A percentile compares a stretch with the other conserved stretches of the same genome.
phyloP scores from a whole-genome alignment of 2,329 filamentous ascomycete species.

The Cadophora malorum region DNA sequence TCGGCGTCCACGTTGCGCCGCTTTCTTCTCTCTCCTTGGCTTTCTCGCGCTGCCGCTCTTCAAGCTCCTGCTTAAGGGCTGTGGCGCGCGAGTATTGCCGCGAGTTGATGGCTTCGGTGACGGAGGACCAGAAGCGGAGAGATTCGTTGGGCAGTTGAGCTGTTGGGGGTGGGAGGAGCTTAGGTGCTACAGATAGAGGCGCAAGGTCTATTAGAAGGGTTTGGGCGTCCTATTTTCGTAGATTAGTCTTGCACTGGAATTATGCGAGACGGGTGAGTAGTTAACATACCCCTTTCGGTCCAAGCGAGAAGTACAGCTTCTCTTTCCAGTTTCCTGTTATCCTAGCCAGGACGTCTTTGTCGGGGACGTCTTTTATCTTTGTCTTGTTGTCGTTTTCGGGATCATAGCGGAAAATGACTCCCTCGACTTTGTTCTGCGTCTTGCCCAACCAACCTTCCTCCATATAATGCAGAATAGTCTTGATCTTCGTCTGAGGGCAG shows the following conservation, averaged over 20 bases:
- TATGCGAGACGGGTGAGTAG: background rate
- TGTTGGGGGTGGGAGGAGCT: conserved; percentile 78
- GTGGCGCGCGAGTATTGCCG: conserved; percentile 89
- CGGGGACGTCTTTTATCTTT: conserved; percentile 84
- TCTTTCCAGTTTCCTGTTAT: conserved; percentile 89
- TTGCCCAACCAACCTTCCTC: conserved; percentile 96
- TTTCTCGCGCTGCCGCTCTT: conserved; percentile 86
- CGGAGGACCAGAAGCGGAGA: conserved; percentile 82
- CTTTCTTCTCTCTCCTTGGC: conserved; percentile 78
- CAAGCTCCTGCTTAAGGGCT: conserved; percentile 85
- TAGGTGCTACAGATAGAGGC: conserved; percentile 81
- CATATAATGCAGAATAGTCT: conserved; percentile 89
- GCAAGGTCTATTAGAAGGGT: conserved; percentile 84
- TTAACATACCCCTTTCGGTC: conserved; percentile 65
- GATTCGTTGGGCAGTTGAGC: conserved; percentile 89
- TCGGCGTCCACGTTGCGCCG: conserved; percentile 77
- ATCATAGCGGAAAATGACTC: conserved; percentile 89
- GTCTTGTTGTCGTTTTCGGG: conserved; percentile 82
- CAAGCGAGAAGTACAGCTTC: conserved; percentile 66
- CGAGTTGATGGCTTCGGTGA: conserved; percentile 82
- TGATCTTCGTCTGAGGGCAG: conserved; percentile 88
- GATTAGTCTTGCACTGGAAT: conserved; percentile 29
- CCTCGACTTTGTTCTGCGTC: conserved; percentile 88
- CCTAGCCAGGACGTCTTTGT: conserved; percentile 81
- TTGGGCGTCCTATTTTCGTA: conserved; percentile 57